These are phyloP conservation scores for Hypoxylon sp. DNA, from an alignment of 2,329 filamentous ascomycete genomes.

Conservation along the genomic window DNA sequence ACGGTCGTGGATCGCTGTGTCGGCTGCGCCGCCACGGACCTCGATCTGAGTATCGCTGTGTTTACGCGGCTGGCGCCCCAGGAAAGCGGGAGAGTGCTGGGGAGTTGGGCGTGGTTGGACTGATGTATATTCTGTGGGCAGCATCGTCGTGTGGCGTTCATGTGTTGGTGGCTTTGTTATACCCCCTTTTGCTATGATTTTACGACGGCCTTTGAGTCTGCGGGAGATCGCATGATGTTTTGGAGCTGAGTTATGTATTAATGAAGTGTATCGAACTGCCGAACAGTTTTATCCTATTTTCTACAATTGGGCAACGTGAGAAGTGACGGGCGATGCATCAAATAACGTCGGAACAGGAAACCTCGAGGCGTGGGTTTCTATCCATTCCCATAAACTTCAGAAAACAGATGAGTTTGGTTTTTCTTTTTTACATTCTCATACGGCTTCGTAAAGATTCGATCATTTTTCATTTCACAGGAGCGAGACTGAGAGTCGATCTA, in stretches of 20 bases:
- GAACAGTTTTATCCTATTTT: neutral
- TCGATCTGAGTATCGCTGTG: slow-evolving; percentile 61
- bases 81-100: slow-evolving; percentile 55
- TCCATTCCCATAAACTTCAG: neutral
- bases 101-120: slow-evolving; percentile 53
- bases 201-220: slow-evolving; percentile 11
- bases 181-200: slow-evolving; percentile 34
- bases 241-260: slow-evolving; percentile 2
- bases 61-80: slow-evolving; percentile 61
- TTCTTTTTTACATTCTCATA: neutral
- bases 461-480: neutral
- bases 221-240: slow-evolving; percentile 10
- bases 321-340: too few relatives aligned
- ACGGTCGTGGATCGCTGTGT: slow-evolving; percentile 76
- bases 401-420: neutral
- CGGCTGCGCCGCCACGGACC: slow-evolving; percentile 59
- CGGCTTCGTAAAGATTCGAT: neutral
- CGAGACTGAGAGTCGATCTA: neutral
- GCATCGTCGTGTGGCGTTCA: slow-evolving; percentile 25
- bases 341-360: neutral
- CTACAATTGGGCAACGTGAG: neutral
- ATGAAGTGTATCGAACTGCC: neutral
- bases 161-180: slow-evolving; percentile 24
- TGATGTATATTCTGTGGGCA: neutral
- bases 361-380: neutral